Evolutionary conservation across 2,329 filamentous ascomycete genomes (phyloP).

Genomic region (Alternaria solani): DNA sequence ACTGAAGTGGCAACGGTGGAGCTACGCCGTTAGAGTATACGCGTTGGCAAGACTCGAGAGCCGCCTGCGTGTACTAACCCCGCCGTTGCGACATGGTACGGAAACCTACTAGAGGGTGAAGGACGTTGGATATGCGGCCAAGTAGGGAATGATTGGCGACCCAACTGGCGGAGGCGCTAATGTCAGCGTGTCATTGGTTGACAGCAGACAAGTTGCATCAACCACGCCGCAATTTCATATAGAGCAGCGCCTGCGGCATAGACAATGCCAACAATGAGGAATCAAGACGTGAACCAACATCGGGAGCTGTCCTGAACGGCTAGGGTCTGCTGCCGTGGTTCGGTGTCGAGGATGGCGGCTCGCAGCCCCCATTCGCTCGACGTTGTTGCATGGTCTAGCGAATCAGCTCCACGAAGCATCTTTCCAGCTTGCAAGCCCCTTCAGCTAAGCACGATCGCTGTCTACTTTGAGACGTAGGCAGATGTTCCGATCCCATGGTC

Average conservation of each 20-base stretch:
- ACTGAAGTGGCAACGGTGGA: slow-evolving; percentile 26
- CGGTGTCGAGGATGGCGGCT: slow-evolving; percentile 6
- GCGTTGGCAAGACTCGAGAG: slow-evolving; percentile 27
- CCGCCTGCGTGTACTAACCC: slow-evolving; percentile 21
- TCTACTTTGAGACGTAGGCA: slow-evolving; percentile 5
- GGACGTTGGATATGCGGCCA: slow-evolving; percentile 15
- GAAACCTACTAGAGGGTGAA: slow-evolving; percentile 20
- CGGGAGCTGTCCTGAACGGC: slow-evolving; percentile 13
- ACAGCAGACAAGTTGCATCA: slow-evolving; percentile 15
- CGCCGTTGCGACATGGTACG: slow-evolving; percentile 29
- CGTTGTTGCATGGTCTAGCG: slow-evolving; percentile 16
- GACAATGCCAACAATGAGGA: slow-evolving; percentile 16
- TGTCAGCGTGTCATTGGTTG: slow-evolving; percentile 19
- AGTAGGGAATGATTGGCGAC: slow-evolving; percentile 19
- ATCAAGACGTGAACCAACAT: slow-evolving; percentile 16
- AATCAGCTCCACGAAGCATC: slow-evolving; percentile 16
- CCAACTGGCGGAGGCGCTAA: slow-evolving; percentile 26
- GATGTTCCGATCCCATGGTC: not conserved
- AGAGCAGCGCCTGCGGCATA: slow-evolving; percentile 23
- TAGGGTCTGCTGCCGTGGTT: slow-evolving; percentile 13
- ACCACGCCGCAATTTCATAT: slow-evolving; percentile 29
- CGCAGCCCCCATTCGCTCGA: slow-evolving; percentile 10
- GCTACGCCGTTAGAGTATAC: slow-evolving; percentile 25
- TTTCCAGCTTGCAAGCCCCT: slow-evolving; percentile 11
- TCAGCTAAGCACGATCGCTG: slow-evolving; percentile 14